A percentile compares a stretch with the other conserved stretches of the same genome.
Evolutionary conservation across 208 protist species (phyloP).

Genomic region (Leishmania arabica): DNA sequence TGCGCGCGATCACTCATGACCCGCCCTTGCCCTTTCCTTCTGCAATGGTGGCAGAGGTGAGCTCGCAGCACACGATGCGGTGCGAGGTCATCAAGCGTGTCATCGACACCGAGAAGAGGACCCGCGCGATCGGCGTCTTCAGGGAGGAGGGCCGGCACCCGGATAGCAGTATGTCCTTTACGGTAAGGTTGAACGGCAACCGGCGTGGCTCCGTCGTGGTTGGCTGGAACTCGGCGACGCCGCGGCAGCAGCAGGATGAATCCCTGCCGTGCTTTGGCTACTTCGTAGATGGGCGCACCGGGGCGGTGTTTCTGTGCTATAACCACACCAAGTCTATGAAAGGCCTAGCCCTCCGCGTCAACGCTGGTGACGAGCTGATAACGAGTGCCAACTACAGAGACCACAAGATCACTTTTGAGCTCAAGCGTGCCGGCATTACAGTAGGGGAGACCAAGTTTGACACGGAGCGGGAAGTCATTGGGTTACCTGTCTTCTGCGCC

Average conservation of each 20-base stretch:
- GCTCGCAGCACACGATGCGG: conserved; percentile 51
- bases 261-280: conserved; percentile 77
- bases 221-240: conserved; percentile 77
- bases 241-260: conserved; percentile 17
- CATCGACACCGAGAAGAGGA: conserved; percentile 12
- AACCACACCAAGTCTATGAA: conserved; percentile 33
- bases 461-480: conserved; percentile 44
- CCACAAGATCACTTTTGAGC: conserved; percentile 51
- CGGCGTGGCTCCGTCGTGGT: conserved; percentile 68
- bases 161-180: conserved; percentile 62
- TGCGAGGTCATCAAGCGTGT: conserved; percentile 42
- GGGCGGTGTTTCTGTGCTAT: conserved; percentile 77
- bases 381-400: conserved; percentile 71
- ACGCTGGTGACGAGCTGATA: conserved; percentile 56
- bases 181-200: conserved; percentile 45
- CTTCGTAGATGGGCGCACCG: conserved; percentile 56
- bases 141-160: conserved; percentile 50
- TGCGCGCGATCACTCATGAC: conserved; percentile 55
- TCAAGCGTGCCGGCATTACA: conserved; percentile 52
- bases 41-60: conserved; percentile 47
- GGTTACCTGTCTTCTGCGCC: conserved; percentile 65
- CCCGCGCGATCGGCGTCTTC: conserved; percentile 50
- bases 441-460: conserved; percentile 68
- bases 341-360: conserved; percentile 47
- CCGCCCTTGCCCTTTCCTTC: conserved; percentile 71